Base-by-base conservation (phyloP, 73 alveolate genomes). In the Tetrahymena thermophila region DNA sequence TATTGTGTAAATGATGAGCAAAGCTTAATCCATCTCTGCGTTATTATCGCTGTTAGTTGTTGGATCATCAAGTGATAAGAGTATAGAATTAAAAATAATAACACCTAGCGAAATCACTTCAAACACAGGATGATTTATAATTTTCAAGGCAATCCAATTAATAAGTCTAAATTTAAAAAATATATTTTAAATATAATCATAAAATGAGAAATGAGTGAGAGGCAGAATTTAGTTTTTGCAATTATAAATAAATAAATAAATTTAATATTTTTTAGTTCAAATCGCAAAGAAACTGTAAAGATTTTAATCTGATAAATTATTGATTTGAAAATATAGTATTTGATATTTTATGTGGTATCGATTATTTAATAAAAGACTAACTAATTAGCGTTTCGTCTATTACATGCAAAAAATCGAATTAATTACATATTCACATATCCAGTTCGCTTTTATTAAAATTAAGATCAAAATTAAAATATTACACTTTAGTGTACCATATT, bases 41-140 rank as follows among this genome's bases (percentile, higher is more conserved):
- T 57, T 85, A 37, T 57, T 57, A 35, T 56, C 57, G 19, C 94
- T 58, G 38, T 34, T 35, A 34, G 95, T 84, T 55, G 96, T 56
- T 93, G 98, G 97, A 94, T 97, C 98, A 85, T 97, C 98, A 0
- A 97, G 35, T 40, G 99, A 97, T 23, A 97, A 43, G 43, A 94
- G 93, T 16, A 96, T 94, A 34, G 97, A 94, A 85, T 97, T 97
- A 38, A 96, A 84, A n/a, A 97, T 43, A 93, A 97, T 97, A 31
- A 97, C 97, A 25, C 93, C 28, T 42, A 97, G 42, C 28, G 97
- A 94, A 28, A 97, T 35, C 1, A 35, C 34, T 93, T 97, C 99
- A 57, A 97, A 97, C 0, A 71, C 0, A 28, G 89, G 89, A 11
- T 71, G 35, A 28, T n/a, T 28, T 9, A 71, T 71, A 25, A 71